Conservation (phyloP, 495 filamentous ascomycete species). For the Apiosordaria backusii region DNA sequence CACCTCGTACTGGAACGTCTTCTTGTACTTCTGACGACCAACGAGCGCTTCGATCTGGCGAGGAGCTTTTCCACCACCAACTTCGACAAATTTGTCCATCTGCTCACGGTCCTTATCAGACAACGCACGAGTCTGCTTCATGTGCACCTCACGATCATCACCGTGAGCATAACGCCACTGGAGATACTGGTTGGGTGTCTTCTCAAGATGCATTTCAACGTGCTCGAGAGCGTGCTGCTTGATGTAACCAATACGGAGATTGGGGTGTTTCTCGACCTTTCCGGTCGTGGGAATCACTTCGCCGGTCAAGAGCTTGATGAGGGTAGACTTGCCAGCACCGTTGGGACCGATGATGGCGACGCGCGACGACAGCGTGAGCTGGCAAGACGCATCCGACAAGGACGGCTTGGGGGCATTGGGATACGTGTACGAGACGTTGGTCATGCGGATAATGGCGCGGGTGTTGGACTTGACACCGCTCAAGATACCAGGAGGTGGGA, state of each 20-base stretch:
- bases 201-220: conserved; percentile 99
- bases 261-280: conserved; percentile 96
- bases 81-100: conserved; percentile 82
- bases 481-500: conserved; percentile 91
- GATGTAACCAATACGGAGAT: conserved; percentile 98
- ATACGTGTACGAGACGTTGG: conserved; percentile 84
- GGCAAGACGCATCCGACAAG: conserved; percentile 78
- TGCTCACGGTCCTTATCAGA: conserved; percentile 80
- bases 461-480: conserved; percentile 93
- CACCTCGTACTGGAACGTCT: conserved; percentile 98
- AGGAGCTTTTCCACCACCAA: conserved; percentile 73
- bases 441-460: conserved; percentile 93
- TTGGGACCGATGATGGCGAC: conserved; percentile 96
- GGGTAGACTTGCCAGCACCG: conserved; percentile 95
- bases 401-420: conserved; percentile 82
- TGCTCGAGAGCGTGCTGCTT: conserved; percentile 99
- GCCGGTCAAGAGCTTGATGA: conserved; percentile 97
- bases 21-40: conserved; percentile 98
- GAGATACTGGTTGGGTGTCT: conserved; percentile 97
- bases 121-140: conserved; percentile 95
- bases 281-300: conserved; percentile 83
- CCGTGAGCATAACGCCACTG: conserved; percentile 98
- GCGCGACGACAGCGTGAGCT: conserved; percentile 83
- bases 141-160: conserved; percentile 90
- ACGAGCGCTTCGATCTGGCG: conserved; percentile 84